These are phyloP conservation scores for Lagenidium sp. DNA, from an alignment of 352 stramenopile genomes.

Conservation along the genomic window DNA sequence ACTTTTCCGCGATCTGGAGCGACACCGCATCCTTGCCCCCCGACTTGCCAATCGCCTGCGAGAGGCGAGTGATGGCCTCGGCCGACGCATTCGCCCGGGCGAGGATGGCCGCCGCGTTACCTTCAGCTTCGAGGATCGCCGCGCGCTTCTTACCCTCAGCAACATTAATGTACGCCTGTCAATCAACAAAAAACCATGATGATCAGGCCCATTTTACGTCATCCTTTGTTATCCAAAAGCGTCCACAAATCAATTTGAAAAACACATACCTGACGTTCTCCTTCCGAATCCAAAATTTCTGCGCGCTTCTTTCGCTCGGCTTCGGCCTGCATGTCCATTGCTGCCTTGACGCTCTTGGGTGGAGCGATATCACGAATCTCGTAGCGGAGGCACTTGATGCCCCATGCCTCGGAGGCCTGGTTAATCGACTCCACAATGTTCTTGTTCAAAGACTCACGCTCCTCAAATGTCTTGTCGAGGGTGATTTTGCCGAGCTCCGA, in stretches of 20 bases:
- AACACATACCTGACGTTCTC: slow-evolving; percentile 45
- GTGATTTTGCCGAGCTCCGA: slow-evolving; percentile 90
- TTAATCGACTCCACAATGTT: slow-evolving; percentile 90
- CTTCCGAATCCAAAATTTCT: slow-evolving; percentile 89
- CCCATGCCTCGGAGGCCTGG: slow-evolving; percentile 84
- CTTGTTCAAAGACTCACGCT: slow-evolving; percentile 88
- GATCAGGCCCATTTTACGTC: no score
- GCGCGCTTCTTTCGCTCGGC: slow-evolving; percentile 88
- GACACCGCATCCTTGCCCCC: slow-evolving; percentile 76
- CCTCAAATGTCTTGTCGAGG: slow-evolving; percentile 91
- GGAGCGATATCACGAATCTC: slow-evolving; percentile 89
- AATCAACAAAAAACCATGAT: no score
- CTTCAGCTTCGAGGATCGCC: slow-evolving; percentile 78
- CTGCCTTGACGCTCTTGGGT: slow-evolving; percentile 75
- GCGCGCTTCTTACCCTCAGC: slow-evolving; percentile 87
- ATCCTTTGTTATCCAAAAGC: no score
- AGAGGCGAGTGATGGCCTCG: slow-evolving; percentile 69
- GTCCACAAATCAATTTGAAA: not conserved
- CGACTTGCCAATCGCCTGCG: slow-evolving; percentile 45
- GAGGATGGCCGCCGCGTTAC: slow-evolving; percentile 78
- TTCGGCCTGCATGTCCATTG: slow-evolving; percentile 92
- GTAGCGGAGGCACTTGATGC: slow-evolving; percentile 87
- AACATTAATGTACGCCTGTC: slow-evolving; percentile 82
- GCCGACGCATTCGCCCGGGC: slow-evolving; percentile 76
- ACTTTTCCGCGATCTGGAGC: slow-evolving; percentile 88